A percentile compares a stretch with the other conserved stretches of the same genome.
Evolutionary conservation across 225 moss, liverwort and hornwort species (phyloP).

Genomic region (Physcomitrellopsis africana): DNA sequence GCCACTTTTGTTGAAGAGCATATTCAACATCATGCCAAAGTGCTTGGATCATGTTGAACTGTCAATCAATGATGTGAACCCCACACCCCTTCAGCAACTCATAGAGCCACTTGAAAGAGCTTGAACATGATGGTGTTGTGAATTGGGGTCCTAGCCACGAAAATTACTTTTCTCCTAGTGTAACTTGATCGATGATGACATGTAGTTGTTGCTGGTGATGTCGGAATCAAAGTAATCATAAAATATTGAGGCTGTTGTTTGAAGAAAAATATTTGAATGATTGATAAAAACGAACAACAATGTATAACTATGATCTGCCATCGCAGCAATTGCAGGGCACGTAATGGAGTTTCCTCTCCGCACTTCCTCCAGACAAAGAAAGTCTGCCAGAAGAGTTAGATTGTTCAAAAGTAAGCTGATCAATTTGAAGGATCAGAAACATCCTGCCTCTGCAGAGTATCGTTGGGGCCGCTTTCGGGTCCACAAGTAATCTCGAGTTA

Average conservation of each 20-base stretch:
- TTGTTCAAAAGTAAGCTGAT: neutral
- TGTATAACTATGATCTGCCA: constrained; percentile 31
- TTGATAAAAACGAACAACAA: constrained; percentile 22
- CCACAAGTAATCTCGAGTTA: constrained; percentile 12
- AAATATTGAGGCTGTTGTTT: neutral
- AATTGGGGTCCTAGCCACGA: neutral
- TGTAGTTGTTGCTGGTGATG: too few relatives aligned
- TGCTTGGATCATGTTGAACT: constrained; percentile 46
- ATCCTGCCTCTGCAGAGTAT: neutral
- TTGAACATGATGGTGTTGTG: neutral
- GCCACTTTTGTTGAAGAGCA: constrained; percentile 83
- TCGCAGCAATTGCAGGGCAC: constrained; percentile 25
- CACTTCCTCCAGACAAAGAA: too few relatives aligned
- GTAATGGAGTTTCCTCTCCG: constrained; percentile 13
- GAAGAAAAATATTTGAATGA: constrained; percentile 23
- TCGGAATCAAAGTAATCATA: neutral
- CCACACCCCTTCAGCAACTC: neutral
- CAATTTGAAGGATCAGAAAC: neutral
- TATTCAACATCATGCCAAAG: constrained; percentile 68
- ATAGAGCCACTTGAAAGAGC: neutral
- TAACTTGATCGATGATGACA: too few relatives aligned
- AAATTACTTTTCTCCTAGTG: neutral
- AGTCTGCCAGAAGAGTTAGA: constrained; percentile 16
- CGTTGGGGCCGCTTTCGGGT: neutral
- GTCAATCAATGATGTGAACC: neutral